These are phyloP conservation scores for Colletotrichum abscissum DNA, from an alignment of 2,329 filamentous ascomycete species.

Conservation along the genomic window DNA sequence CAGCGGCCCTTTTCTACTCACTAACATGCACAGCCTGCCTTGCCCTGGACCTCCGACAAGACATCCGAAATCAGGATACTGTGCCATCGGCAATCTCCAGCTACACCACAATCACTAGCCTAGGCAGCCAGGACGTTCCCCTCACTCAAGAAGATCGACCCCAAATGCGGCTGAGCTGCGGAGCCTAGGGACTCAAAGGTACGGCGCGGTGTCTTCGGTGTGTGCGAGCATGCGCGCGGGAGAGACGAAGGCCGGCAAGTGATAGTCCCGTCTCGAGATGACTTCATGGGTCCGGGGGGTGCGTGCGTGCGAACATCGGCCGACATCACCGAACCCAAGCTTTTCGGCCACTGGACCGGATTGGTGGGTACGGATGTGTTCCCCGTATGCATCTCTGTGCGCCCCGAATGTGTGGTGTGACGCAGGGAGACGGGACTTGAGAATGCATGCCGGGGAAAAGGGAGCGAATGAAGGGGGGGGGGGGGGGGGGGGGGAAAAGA, in stretches of 20 bases:
- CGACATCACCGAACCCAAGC: conserved; percentile 28
- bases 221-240: not conserved
- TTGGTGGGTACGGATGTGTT: conserved; percentile 4
- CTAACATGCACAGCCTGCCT: conserved; percentile 1
- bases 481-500: not conserved
- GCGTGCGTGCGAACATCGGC: conserved; percentile 14
- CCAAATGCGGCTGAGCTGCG: conserved; percentile 28
- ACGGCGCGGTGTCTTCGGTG: not conserved
- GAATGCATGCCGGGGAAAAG: not conserved
- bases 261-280: not conserved
- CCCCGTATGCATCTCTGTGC: conserved; percentile 26
- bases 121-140: conserved; percentile 12
- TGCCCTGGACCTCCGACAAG: not conserved
- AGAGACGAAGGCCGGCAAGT: not conserved
- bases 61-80: not conserved
- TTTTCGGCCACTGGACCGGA: conserved; percentile 14
- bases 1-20: not conserved
- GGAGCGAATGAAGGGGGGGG: not conserved
- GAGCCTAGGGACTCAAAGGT: not conserved
- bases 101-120: conserved; percentile 8
- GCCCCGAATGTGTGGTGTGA: conserved; percentile 24
- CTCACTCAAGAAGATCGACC: not conserved
- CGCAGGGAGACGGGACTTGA: conserved; percentile 10
- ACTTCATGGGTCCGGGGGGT: not conserved
- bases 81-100: not conserved